Percentiles rank a stretch among this genome's conserved stretches.
phyloP scores from a whole-genome alignment of 164 flowering plant species.

The Taxillus chinensis region DNA sequence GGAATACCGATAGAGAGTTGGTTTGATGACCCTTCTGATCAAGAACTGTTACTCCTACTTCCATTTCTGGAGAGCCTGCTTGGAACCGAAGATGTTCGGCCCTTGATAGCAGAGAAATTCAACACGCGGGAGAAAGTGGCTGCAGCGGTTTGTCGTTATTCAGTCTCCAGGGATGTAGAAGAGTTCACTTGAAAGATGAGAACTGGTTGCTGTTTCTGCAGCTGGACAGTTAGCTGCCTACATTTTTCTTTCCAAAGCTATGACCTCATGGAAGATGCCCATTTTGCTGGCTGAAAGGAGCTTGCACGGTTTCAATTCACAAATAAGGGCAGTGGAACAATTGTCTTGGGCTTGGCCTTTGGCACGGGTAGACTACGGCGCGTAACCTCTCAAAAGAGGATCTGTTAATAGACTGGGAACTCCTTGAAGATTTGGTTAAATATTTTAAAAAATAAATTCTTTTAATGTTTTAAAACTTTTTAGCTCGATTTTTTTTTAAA shows the following conservation, averaged over 20 bases:
- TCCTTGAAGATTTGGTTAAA: too few relatives aligned
- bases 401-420: too few relatives aligned
- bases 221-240: not conserved
- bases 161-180: constrained; percentile 19
- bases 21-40: constrained; percentile 86
- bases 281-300: not conserved
- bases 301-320: not conserved
- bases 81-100: constrained; percentile 87
- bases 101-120: constrained; percentile 68
- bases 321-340: too few relatives aligned
- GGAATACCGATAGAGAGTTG: constrained; percentile 99
- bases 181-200: constrained; percentile 28
- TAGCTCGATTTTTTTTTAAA: too few relatives aligned
- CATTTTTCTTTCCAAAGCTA: not conserved
- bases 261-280: too few relatives aligned
- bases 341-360: too few relatives aligned
- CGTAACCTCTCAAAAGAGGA: too few relatives aligned
- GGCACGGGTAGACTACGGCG: too few relatives aligned
- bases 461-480: too few relatives aligned
- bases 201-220: not conserved
- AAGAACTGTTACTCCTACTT: constrained; percentile 53
- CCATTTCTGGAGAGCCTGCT: constrained; percentile 90
- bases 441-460: too few relatives aligned
- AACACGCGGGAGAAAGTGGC: constrained; percentile 70
- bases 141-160: constrained; percentile 56